A percentile compares a stretch with the other conserved stretches of the same genome.
Conservation (phyloP, 1,139 yeast genomes). For the Nakaseomyces uthaithaninus region DNA sequence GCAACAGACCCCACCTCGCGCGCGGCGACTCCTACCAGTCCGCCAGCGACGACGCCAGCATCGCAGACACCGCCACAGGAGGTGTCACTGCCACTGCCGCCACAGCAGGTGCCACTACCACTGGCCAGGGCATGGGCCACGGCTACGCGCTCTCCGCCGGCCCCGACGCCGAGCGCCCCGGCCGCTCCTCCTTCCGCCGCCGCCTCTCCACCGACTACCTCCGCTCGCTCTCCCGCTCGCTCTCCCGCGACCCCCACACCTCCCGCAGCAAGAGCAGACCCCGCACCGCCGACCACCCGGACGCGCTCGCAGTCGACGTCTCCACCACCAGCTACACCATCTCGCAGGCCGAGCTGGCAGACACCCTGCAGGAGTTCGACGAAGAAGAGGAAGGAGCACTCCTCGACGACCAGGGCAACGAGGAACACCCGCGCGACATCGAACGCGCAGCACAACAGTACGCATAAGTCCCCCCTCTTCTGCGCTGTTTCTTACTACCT, state of each 20-base stretch:
- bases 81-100: too few relatives aligned
- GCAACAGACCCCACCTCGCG: constrained; percentile 28
- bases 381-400: constrained; percentile 10
- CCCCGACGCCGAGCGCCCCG: constrained; percentile 18
- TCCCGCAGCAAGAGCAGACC: not conserved
- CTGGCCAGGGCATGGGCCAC: not conserved
- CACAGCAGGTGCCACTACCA: not conserved
- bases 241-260: constrained; percentile 20
- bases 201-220: constrained; percentile 23
- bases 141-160: too few relatives aligned
- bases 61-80: constrained; percentile 10
- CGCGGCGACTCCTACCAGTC: constrained; percentile 30
- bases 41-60: constrained; percentile 6
- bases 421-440: constrained; percentile 7
- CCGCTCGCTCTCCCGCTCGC: constrained; percentile 27
- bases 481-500: not conserved
- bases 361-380: constrained; percentile 3
- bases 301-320: not conserved
- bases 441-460: constrained; percentile 5
- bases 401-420: constrained; percentile 11
- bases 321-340: constrained; percentile 11
- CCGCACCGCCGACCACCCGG: not conserved
- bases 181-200: constrained; percentile 17
- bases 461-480: not conserved
- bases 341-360: constrained; percentile 8